Conservation (phyloP, 768 basidiomycete species). For the Mycena galopus region DNA sequence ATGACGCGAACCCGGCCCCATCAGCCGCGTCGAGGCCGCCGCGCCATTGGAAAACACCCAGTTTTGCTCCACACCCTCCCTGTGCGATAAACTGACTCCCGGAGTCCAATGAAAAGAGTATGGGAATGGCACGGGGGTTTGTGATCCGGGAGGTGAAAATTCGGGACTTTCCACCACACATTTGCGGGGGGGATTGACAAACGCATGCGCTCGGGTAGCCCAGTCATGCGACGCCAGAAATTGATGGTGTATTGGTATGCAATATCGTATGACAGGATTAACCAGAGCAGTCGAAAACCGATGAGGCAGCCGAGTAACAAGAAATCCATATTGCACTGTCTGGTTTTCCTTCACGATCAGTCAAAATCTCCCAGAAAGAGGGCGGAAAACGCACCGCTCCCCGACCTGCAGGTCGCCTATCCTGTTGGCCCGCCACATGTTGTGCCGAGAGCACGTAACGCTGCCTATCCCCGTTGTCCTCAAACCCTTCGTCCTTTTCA, state of each 20-base stretch:
- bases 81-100: conserved; percentile 9
- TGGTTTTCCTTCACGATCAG: neutral
- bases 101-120: neutral
- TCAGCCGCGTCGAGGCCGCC: neutral
- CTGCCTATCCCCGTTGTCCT: neutral
- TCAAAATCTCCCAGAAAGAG: neutral
- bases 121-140: neutral
- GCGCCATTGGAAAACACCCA: conserved; percentile 20
- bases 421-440: neutral
- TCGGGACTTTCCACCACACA: conserved; percentile 27
- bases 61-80: conserved; percentile 17
- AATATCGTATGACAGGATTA: neutral
- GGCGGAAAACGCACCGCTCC: neutral
- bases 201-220: neutral
- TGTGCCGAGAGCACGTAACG: neutral
- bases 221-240: neutral
- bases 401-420: neutral
- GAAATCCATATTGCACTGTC: neutral
- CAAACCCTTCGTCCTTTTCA: neutral
- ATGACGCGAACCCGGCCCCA: neutral
- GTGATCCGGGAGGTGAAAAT: neutral
- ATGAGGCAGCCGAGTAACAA: neutral
- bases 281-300: neutral
- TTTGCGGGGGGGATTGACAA: neutral
- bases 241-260: neutral